A percentile compares a stretch with the other conserved stretches of the same genome.
These are phyloP conservation scores for Hamamelis virginiana DNA, from an alignment of 164 flowering plant species.

Conservation along the genomic window DNA sequence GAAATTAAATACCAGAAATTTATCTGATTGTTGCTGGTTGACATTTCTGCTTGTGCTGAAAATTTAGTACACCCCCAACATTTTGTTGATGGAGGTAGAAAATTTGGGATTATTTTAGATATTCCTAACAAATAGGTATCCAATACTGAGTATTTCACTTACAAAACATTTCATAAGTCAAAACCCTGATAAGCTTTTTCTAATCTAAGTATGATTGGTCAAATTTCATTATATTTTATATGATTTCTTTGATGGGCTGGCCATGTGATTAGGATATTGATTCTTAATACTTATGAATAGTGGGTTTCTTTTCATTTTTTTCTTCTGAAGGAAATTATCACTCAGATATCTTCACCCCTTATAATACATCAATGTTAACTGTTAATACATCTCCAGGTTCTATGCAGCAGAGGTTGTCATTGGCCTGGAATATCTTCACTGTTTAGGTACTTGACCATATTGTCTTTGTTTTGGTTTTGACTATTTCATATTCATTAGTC, in stretches of 20 bases:
- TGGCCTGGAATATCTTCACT: constrained; percentile 96
- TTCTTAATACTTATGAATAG: not conserved
- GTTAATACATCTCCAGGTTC: constrained; percentile 50
- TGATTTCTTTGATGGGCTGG: not conserved
- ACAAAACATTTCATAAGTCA: not conserved
- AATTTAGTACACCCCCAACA: too few relatives aligned
- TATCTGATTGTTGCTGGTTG: not conserved
- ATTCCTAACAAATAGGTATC: too few relatives aligned
- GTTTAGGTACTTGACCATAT: constrained; percentile 61
- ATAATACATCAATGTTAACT: not conserved
- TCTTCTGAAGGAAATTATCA: not conserved
- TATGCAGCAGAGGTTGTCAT: constrained; percentile 90
- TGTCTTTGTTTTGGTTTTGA: not conserved
- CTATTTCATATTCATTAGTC: not conserved
- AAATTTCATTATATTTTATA: not conserved
- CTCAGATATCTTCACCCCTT: not conserved
- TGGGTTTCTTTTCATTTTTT: not conserved
- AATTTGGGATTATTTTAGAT: too few relatives aligned
- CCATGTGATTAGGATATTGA: not conserved
- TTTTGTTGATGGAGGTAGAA: too few relatives aligned
- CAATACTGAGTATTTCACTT: too few relatives aligned
- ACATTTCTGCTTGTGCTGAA: not conserved
- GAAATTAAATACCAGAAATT: not conserved
- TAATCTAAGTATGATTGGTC: not conserved
- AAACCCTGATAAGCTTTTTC: not conserved